A percentile compares a stretch with the other conserved stretches of the same genome.
These are phyloP conservation scores for Penicillium fimorum DNA, from an alignment of 495 filamentous ascomycete genomes.

Conservation along the genomic window DNA sequence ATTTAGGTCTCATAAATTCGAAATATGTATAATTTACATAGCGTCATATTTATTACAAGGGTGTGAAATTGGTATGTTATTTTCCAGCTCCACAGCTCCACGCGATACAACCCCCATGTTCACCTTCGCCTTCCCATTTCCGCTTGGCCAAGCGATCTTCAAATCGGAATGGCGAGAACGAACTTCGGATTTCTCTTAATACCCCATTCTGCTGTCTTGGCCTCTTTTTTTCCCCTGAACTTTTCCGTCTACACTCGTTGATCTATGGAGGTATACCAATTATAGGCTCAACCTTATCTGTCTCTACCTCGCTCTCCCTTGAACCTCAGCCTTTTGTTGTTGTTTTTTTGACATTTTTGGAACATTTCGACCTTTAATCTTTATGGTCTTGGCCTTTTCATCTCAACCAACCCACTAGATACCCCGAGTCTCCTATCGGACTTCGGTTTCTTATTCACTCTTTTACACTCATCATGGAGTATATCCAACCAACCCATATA, in stretches of 20 bases:
- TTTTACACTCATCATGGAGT: constrained; percentile 20
- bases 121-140: background rate
- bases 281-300: no score
- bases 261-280: constrained; percentile 5
- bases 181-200: constrained; percentile 6
- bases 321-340: background rate
- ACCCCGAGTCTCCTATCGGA: background rate
- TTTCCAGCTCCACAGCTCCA: background rate
- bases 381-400: constrained; percentile 3
- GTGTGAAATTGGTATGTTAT: no score
- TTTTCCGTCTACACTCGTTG: background rate
- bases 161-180: background rate
- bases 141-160: background rate
- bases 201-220: constrained; percentile 5
- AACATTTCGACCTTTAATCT: background rate
- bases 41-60: background rate
- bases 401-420: constrained; percentile 3
- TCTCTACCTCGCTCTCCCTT: background rate
- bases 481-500: constrained; percentile 24
- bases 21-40: no score
- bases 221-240: background rate
- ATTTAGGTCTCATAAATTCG: no score
- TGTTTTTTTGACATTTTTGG: background rate
- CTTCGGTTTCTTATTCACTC: background rate
- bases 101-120: background rate